Evolutionary conservation across 192 early-diverging fungal species (phyloP), one percentile per base, ranked within the genome.

Genomic region (Anaeromyces robustus): DNA sequence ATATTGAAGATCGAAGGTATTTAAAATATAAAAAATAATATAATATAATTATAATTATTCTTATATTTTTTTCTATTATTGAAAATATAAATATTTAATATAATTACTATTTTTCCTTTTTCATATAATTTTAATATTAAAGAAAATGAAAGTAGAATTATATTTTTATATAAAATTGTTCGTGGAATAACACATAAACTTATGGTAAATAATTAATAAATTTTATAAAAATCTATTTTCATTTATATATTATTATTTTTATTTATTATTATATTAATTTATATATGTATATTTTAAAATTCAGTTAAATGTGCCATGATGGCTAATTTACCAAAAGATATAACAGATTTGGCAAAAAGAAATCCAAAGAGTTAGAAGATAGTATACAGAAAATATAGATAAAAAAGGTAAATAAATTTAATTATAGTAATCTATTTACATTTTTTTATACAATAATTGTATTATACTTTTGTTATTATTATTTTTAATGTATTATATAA

Each of bases 111-210:
- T n/a, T n/a, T n/a, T n/a, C n/a, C n/a, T n/a, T 17, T 13, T 41
- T 22, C 28, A 81, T 34, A 77, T 30, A 0, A 30, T 81, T 82
- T 5, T 82, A 41, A 13, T 83, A 43, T 39, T 78, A 29, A 78
- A 84, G 77, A 30, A 39, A 84, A 86, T 68, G 83, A 87, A 16
- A 83, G 83, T n/a, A 83, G 86, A 26, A 84, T 94, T 39, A 86
- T 86, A 22, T 94, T 94, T 83, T 83, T 94, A 81, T 94, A 95
- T 84, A 92, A 92, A 78, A 81, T 93, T 19, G 86, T 87, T 6
- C 82, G 84, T 9, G 94, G 94, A 2, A 84, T 93, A 0, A 89
- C 92, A 19, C 78, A 85, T 32, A 82, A 86, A 80, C 92, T 41
- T 95, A 92, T 81, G 92, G 90, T 90, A 87, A 78, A 81, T 31